Conservation (phyloP, 257 asterid genomes). For the Solanum dulcamara region DNA sequence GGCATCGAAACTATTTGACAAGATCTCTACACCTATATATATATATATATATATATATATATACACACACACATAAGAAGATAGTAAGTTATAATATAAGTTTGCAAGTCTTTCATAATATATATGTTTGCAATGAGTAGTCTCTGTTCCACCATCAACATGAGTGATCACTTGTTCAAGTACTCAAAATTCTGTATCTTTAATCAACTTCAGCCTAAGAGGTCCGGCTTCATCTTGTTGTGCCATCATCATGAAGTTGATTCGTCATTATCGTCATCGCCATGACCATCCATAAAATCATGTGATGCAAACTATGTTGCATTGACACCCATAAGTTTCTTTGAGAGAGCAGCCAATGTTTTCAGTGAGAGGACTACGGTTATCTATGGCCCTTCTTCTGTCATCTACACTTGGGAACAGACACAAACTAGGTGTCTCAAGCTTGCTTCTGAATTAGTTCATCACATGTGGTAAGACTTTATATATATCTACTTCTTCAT, state of each 20-base stretch:
- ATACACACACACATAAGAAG: too few species aligned
- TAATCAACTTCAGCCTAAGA: background rate
- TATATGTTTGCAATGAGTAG: background rate
- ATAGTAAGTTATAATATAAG: background rate
- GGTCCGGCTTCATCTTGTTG: background rate
- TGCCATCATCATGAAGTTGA: background rate
- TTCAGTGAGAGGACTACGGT: slow-evolving; percentile 14
- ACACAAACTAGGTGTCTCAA: slow-evolving; percentile 12
- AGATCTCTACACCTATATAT: too few species aligned
- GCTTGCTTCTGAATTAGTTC: slow-evolving; percentile 17
- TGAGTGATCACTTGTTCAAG: background rate
- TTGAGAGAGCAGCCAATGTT: slow-evolving; percentile 20
- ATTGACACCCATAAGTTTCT: slow-evolving; percentile 21
- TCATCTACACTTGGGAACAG: slow-evolving; percentile 15
- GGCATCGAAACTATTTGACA: too few species aligned
- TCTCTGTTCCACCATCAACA: background rate
- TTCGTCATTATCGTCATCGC: background rate
- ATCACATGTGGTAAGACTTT: slow-evolving; percentile 9
- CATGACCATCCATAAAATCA: slow-evolving; percentile 3
- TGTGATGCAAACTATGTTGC: slow-evolving; percentile 23
- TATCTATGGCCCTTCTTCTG: background rate
- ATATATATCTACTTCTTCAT: too few species aligned
- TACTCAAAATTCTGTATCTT: background rate
- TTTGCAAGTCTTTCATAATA: background rate
- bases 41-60: too few species aligned